phyloP scores from a whole-genome alignment of 2,329 filamentous ascomycete species.

The Trichoderma endophyticum region DNA sequence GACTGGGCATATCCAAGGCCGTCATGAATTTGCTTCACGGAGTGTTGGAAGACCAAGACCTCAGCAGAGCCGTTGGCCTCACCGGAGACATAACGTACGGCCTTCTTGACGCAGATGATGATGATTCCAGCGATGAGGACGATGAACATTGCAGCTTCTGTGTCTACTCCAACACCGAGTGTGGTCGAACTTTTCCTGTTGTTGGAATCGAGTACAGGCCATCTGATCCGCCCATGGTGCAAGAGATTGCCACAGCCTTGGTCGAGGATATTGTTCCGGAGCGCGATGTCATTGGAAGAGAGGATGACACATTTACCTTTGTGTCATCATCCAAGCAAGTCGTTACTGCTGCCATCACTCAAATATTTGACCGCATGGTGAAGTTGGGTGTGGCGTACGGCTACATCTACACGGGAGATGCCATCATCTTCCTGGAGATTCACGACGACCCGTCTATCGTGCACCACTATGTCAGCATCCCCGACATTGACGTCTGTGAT shows the following conservation, averaged over 20 bases:
- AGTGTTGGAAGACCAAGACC: slow-evolving; percentile 26
- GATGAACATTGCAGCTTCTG: slow-evolving; percentile 30
- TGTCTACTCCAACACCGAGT: slow-evolving; percentile 20
- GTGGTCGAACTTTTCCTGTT: slow-evolving; percentile 21
- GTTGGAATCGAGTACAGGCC: slow-evolving; percentile 39
- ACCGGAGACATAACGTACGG: slow-evolving; percentile 26
- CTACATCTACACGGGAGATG: slow-evolving; percentile 35
- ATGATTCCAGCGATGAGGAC: slow-evolving; percentile 26
- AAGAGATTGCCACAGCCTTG: slow-evolving; percentile 26
- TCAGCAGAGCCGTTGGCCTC: slow-evolving; percentile 31
- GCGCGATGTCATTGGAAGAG: not conserved
- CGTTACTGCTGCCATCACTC: slow-evolving; percentile 35
- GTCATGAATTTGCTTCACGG: slow-evolving; percentile 33
- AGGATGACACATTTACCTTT: not conserved
- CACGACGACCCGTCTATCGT: slow-evolving; percentile 30
- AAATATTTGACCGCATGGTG: slow-evolving; percentile 41
- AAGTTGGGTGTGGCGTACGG: slow-evolving; percentile 34
- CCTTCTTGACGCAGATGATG: not conserved
- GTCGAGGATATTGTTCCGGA: not conserved
- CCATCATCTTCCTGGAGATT: slow-evolving; percentile 36
- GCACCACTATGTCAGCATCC: not conserved
- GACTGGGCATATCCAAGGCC: slow-evolving; percentile 35
- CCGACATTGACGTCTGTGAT: not conserved
- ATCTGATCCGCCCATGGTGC: slow-evolving; percentile 34
- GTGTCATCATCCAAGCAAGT: slow-evolving; percentile 21